Percentiles rank a stretch among this genome's conserved stretches.
These are phyloP conservation scores for Danielia oregonensis DNA, from an alignment of 805 yeast genomes.

Conservation along the genomic window DNA sequence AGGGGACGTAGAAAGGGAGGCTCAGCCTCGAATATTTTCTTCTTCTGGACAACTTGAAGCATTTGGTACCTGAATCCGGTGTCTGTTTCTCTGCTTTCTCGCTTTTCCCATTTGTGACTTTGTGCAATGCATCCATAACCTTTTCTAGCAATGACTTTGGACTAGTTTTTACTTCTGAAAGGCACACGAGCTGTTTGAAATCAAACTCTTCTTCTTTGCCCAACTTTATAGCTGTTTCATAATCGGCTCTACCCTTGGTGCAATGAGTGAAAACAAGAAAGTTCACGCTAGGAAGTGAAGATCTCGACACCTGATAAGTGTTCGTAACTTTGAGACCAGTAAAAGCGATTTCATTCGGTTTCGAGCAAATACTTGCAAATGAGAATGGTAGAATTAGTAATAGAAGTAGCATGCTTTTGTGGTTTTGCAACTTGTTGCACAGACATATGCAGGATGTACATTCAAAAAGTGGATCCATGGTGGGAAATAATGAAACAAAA, in stretches of 20 bases:
- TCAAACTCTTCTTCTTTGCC: too few relatives aligned
- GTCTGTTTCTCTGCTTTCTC: too few relatives aligned
- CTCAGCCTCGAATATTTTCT: constrained; percentile 47
- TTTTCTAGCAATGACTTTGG: too few relatives aligned
- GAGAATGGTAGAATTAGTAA: background rate
- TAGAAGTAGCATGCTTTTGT: background rate
- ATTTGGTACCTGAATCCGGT: too few relatives aligned
- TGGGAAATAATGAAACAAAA: too few relatives aligned
- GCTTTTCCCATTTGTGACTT: too few relatives aligned
- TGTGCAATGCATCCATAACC: too few relatives aligned
- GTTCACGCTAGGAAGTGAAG: constrained; percentile 7
- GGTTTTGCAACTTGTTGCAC: background rate
- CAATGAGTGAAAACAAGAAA: constrained; percentile 12
- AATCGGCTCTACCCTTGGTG: constrained; percentile 7
- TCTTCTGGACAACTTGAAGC: constrained; percentile 57
- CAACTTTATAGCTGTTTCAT: too few relatives aligned
- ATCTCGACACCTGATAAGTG: constrained; percentile 8
- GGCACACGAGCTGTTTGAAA: too few relatives aligned
- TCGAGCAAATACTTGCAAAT: constrained; percentile 10
- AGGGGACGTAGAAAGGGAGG: constrained; percentile 48
- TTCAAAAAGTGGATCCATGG: too few relatives aligned
- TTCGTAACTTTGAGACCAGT: constrained; percentile 13
- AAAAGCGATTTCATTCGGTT: constrained; percentile 7
- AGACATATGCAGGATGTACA: background rate
- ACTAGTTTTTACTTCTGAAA: too few relatives aligned